Percentiles rank a stretch among this genome's conserved stretches.
These are phyloP conservation scores for Polychaeton citri DNA, from an alignment of 2,329 filamentous ascomycete species.

Conservation along the genomic window DNA sequence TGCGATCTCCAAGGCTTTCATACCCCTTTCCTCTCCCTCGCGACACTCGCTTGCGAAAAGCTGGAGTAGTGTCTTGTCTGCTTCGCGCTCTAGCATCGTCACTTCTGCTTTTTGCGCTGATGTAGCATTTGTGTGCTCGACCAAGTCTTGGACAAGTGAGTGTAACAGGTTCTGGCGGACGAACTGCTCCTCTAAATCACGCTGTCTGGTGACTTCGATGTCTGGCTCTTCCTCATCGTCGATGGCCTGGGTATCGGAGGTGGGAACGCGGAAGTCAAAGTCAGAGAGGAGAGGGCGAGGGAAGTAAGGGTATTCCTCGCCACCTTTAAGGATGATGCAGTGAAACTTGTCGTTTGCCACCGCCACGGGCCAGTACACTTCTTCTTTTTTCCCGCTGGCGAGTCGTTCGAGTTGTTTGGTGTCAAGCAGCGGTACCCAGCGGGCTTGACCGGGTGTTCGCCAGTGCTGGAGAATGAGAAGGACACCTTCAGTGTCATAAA, in stretches of 20 bases:
- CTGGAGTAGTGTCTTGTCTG: constrained; percentile 83
- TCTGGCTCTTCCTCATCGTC: constrained; percentile 29
- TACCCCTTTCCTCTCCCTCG: constrained; percentile 81
- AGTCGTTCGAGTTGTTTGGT: constrained; percentile 73
- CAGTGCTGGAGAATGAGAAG: constrained; percentile 81
- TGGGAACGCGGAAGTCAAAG: constrained; percentile 80
- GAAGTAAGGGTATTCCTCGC: constrained; percentile 85
- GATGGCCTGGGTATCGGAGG: constrained; percentile 42
- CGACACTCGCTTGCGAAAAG: constrained; percentile 81
- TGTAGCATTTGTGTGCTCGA: constrained; percentile 53
- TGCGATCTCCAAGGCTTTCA: constrained; percentile 89
- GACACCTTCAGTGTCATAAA: constrained; percentile 87
- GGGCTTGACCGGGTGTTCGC: constrained; percentile 71
- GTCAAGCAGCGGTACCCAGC: constrained; percentile 86
- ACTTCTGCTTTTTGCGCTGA: constrained; percentile 54
- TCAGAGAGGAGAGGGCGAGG: constrained; percentile 80
- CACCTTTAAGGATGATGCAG: constrained; percentile 97
- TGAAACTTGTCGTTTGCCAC: constrained; percentile 87
- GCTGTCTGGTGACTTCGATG: constrained; percentile 28
- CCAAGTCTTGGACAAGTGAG: constrained; percentile 61
- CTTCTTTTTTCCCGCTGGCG: constrained; percentile 70
- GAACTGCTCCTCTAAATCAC: constrained; percentile 65
- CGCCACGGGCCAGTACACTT: constrained; percentile 89
- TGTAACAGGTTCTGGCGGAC: constrained; percentile 61
- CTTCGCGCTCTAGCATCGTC: constrained; percentile 60